Conservation (phyloP, 176 grass and related monocot genomes). For the Otatea glauca region DNA sequence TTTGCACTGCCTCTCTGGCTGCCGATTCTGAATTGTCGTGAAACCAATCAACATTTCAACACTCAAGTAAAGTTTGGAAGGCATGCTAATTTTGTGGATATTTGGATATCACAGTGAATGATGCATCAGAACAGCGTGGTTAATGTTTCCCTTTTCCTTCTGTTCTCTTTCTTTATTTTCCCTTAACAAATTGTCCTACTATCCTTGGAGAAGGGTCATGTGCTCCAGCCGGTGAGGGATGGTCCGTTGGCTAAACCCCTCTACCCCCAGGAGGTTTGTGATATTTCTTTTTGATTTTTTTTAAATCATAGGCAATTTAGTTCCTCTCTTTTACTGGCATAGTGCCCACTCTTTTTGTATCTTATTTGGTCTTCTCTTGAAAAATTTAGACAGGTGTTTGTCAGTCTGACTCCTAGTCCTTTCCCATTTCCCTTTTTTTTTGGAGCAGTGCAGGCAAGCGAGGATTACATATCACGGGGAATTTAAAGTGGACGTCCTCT, state of each 20-base stretch:
- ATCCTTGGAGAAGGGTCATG: constrained; percentile 60
- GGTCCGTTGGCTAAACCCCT: constrained; percentile 43
- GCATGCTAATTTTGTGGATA: constrained; percentile 26
- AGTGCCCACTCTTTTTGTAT: constrained; percentile 10
- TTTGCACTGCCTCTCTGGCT: constrained; percentile 21
- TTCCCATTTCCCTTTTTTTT: constrained; percentile 16
- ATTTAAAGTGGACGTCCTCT: constrained; percentile 56
- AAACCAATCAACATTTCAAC: constrained; percentile 12
- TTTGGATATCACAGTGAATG: constrained; percentile 16
- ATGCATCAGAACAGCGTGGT: background rate
- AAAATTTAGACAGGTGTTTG: constrained; percentile 12
- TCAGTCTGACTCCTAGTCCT: constrained; percentile 4
- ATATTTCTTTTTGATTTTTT: constrained; percentile 21
- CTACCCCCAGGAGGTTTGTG: constrained; percentile 73
- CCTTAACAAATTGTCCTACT: constrained; percentile 66
- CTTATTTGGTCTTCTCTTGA: constrained; percentile 20
- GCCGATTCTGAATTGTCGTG: background rate
- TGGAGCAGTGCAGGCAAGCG: constrained; percentile 76
- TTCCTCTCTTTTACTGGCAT: constrained; percentile 21
- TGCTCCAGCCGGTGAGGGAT: constrained; percentile 59
- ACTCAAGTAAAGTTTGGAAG: background rate
- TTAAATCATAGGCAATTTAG: background rate
- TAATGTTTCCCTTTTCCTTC: background rate
- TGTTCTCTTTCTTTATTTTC: constrained; percentile 22
- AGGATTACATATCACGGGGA: constrained; percentile 72